These are phyloP conservation scores for Acanthamoeba lenticulata DNA, from an alignment of 208 protist species.

Conservation along the genomic window DNA sequence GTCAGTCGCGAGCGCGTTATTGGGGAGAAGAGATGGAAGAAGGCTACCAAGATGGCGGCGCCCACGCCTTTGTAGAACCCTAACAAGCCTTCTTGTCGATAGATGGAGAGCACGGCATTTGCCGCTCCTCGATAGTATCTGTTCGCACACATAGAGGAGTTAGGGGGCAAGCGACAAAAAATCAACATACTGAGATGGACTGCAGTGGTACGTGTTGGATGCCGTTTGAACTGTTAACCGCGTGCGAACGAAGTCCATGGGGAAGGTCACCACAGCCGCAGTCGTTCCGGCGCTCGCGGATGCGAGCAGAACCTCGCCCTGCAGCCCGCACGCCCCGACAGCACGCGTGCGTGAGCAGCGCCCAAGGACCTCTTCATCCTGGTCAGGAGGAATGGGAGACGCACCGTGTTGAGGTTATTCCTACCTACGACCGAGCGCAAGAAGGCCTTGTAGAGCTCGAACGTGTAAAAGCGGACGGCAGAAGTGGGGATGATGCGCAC, in stretches of 20 bases:
- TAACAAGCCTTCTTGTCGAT: not conserved
- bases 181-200: not conserved
- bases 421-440: not conserved
- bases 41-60: not conserved
- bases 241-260: conserved; percentile 93
- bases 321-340: conserved; percentile 74
- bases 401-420: not conserved
- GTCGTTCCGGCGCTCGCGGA: conserved; percentile 87
- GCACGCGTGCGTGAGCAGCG: not conserved
- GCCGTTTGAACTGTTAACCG: conserved; percentile 70
- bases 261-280: conserved; percentile 92
- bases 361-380: not conserved
- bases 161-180: not conserved
- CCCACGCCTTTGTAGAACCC: conserved; percentile 40
- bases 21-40: no score
- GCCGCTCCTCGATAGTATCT: not conserved
- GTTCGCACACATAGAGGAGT: not conserved
- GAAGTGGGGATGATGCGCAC: conserved; percentile 45
- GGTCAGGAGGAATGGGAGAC: not conserved
- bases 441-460: conserved; percentile 23
- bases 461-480: conserved; percentile 29
- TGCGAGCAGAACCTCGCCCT: conserved; percentile 79
- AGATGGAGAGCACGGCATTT: not conserved
- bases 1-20: no score
- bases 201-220: not conserved